These are phyloP conservation scores for Umbellularia californica DNA, from an alignment of 164 flowering plant species.

Conservation along the genomic window DNA sequence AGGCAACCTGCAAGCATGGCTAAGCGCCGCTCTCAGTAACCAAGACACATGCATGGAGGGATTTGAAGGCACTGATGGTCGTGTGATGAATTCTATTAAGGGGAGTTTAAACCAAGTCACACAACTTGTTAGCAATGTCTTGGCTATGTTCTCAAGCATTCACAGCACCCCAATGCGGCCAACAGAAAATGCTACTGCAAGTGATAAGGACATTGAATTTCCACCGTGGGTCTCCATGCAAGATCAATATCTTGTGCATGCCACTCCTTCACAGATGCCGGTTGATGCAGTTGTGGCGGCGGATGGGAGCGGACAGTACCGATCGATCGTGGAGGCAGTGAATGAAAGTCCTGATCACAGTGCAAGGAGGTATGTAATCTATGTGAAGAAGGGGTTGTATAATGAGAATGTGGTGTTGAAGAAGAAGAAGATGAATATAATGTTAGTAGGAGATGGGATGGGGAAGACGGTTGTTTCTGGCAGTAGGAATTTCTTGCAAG, in stretches of 20 bases:
- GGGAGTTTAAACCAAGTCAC: conserved; percentile 76
- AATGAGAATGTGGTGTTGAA: conserved; percentile 71
- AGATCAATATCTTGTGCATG: conserved; percentile 40
- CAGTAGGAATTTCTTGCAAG: conserved; percentile 71
- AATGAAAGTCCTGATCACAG: conserved; percentile 56
- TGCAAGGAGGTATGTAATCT: conserved; percentile 55
- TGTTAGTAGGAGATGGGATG: conserved; percentile 82
- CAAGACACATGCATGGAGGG: conserved; percentile 96
- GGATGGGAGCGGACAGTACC: conserved; percentile 68
- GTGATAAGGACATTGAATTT: conserved; percentile 16
- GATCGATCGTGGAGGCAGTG: conserved; percentile 58
- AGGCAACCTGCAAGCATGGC: conserved; percentile 75
- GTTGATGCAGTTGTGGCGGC: conserved; percentile 59
- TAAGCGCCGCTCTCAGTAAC: conserved; percentile 87
- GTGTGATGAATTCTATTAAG: conserved; percentile 39
- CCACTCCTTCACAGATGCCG: conserved; percentile 29
- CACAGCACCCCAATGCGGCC: conserved; percentile 49
- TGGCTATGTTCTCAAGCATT: conserved; percentile 46
- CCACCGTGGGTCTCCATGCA: conserved; percentile 60
- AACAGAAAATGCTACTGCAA: conserved; percentile 22
- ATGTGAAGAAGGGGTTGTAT: conserved; percentile 74
- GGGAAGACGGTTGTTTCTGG: conserved; percentile 64
- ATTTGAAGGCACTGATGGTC: conserved; percentile 68
- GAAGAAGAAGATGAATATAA: conserved; percentile 75
- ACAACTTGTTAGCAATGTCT: conserved; percentile 62